Conservation (phyloP, 495 filamentous ascomycete genomes). For the Penicillium paradoxum region DNA sequence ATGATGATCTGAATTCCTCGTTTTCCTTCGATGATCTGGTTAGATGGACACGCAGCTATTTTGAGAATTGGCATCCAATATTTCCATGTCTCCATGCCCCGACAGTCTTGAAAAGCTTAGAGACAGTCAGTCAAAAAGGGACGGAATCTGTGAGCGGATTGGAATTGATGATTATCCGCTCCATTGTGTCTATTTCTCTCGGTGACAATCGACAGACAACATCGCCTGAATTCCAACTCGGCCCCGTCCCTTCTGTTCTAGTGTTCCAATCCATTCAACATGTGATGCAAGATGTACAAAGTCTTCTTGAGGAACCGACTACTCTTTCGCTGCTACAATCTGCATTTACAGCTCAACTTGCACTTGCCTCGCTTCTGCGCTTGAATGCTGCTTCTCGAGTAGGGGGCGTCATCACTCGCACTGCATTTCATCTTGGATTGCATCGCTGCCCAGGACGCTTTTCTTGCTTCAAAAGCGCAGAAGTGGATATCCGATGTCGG, state of each 20-base stretch:
- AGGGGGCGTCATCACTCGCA: slow-evolving; percentile 42
- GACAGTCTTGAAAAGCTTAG: slow-evolving; percentile 34
- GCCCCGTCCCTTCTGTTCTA: slow-evolving; percentile 27
- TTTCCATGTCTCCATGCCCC: slow-evolving; percentile 46
- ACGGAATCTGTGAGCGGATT: slow-evolving; percentile 14
- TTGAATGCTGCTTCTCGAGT: slow-evolving; percentile 47
- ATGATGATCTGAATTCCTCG: slow-evolving; percentile 7
- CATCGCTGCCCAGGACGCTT: slow-evolving; percentile 46
- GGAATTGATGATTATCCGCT: slow-evolving; percentile 39
- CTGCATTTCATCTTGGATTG: slow-evolving; percentile 44
- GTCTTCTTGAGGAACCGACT: slow-evolving; percentile 32
- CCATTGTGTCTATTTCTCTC: slow-evolving; percentile 42
- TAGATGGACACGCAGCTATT: slow-evolving; percentile 40
- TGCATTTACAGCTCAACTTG: slow-evolving; percentile 40
- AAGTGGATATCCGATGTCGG: slow-evolving; percentile 36
- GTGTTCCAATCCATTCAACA: slow-evolving; percentile 36
- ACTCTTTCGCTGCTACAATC: slow-evolving; percentile 40
- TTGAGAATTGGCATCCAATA: slow-evolving; percentile 45
- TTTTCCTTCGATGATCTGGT: slow-evolving; percentile 33
- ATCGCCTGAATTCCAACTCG: slow-evolving; percentile 8
- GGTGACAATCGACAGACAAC: slow-evolving; percentile 28
- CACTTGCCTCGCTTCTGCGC: slow-evolving; percentile 42
- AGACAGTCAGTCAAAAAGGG: slow-evolving; percentile 25
- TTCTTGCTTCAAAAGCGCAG: slow-evolving; percentile 33
- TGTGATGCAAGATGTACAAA: slow-evolving; percentile 33